Conservation (phyloP, 768 basidiomycete genomes). For the Boletellus emodensis region DNA sequence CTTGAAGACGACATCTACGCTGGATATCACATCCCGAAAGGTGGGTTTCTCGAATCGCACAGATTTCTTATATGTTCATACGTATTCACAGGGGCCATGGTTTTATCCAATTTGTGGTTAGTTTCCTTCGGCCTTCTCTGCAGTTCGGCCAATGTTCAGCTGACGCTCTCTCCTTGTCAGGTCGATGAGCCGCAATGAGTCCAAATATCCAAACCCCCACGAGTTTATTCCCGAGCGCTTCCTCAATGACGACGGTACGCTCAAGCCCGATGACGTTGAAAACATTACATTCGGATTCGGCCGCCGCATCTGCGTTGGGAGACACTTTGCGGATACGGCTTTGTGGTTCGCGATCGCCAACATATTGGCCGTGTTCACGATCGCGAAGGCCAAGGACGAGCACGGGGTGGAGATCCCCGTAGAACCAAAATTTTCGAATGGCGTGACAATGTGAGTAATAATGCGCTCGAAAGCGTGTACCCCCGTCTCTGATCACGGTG, state of each 20-base stretch:
- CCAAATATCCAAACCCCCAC: constrained; percentile 37
- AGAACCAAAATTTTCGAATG: constrained; percentile 6
- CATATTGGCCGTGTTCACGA: constrained; percentile 15
- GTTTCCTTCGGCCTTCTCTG: not conserved
- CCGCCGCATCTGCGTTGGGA: constrained; percentile 28
- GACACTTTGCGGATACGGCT: constrained; percentile 24
- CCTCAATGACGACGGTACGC: constrained; percentile 24
- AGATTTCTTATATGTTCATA: not conserved
- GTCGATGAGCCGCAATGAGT: constrained; percentile 23
- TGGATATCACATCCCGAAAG: constrained; percentile 50
- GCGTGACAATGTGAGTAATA: constrained; percentile 10
- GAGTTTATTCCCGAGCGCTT: constrained; percentile 41
- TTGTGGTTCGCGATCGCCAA: constrained; percentile 22
- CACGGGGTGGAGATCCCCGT: constrained; percentile 19
- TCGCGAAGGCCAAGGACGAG: constrained; percentile 16
- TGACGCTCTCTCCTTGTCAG: not conserved
- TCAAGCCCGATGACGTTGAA: constrained; percentile 10
- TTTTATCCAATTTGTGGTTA: constrained; percentile 20
- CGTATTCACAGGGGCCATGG: constrained; percentile 8
- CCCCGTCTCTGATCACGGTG: not conserved
- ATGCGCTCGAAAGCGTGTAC: not conserved
- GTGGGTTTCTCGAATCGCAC: not conserved
- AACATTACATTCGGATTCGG: constrained; percentile 26
- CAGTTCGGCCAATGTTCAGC: not conserved
- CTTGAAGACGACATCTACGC: constrained; percentile 42